Base-by-base conservation (phyloP, 768 basidiomycete species). In the Dentipellis sp. region DNA sequence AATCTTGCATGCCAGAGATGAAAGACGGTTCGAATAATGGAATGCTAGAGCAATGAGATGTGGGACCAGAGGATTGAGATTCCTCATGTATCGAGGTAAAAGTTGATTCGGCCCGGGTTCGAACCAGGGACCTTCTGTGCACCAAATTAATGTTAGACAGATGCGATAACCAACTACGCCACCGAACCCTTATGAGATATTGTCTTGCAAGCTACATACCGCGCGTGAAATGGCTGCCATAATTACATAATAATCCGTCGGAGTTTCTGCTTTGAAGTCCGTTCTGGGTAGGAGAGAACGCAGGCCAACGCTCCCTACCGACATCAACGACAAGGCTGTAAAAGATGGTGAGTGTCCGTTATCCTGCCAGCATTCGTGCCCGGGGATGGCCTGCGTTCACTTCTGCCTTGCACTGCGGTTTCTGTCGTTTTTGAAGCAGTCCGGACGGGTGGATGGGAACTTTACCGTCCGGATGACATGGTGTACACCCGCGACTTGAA, bases 121-220 rank as follows among this genome's bases (percentile, higher is more conserved):
- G 29, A 29, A 29, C 29, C 29, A 29, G 29, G 29, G 29, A 29
- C 29, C 29, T 29, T 29, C 29, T 29, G 29, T 29, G 29, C 29
- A 6, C 29, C 29, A 29, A n/a, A n/a, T n/a, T n/a, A n/a, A 29
- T 83, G 81, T 83, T 81, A 82, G 81, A 82, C 81, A 82, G 79
- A 83, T 80, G 81, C 79, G 81, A 82, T 82, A 83, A 82, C 81
- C 81, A 82, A 29, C 80, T 82, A 82, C 81, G 79, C 81, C 81
- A 82, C 80, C 79, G 60, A 59, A 61, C 60, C 60, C 3, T 29
- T 29, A n/a, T n/a, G n/a, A n/a, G n/a, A n/a, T n/a, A n/a, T n/a
- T n/a, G n/a, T n/a, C n/a, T n/a, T n/a, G n/a, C n/a, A n/a, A n/a
- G n/a, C n/a, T n/a, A n/a, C n/a, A n/a, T n/a, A n/a, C n/a, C n/a